A percentile compares a stretch with the other conserved stretches of the same genome.
These are phyloP conservation scores for Sphagnum contortum DNA, from an alignment of 225 moss, liverwort and hornwort genomes.

Conservation along the genomic window DNA sequence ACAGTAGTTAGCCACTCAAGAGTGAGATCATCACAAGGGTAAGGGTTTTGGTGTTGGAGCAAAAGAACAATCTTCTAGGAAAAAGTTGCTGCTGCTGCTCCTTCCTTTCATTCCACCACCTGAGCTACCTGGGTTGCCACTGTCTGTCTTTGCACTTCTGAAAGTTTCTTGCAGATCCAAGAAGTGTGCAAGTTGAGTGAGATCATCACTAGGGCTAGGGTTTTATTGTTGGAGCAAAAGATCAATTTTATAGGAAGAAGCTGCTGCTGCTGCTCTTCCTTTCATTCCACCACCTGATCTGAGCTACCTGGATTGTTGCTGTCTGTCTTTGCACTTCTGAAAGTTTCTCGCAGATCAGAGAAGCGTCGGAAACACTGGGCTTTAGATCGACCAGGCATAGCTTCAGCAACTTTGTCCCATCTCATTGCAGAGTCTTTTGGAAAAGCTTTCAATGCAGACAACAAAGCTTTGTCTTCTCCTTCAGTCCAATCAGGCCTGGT, in stretches of 20 bases:
- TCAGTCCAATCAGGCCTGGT: constrained; percentile 47
- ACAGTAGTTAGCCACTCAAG: too few species aligned
- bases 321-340: constrained; percentile 36
- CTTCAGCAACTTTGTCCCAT: constrained; percentile 77
- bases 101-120: constrained; percentile 15
- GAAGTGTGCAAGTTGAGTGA: constrained; percentile 21
- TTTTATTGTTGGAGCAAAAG: too few species aligned
- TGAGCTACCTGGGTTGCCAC: neutral
- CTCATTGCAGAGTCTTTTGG: constrained; percentile 72
- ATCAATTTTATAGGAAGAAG: too few species aligned
- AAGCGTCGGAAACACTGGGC: constrained; percentile 81
- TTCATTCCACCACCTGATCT: constrained; percentile 26
- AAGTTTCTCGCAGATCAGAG: constrained; percentile 55
- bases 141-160: constrained; percentile 31
- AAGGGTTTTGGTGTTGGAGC: too few species aligned
- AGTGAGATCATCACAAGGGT: too few species aligned
- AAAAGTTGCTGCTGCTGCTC: too few species aligned
- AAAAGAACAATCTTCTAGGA: too few species aligned
- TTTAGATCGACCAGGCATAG: constrained; percentile 57
- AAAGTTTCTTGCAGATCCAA: constrained; percentile 59
- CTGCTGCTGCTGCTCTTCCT: too few species aligned
- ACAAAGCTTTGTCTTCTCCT: constrained; percentile 52
- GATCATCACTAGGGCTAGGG: too few species aligned
- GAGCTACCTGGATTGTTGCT: neutral
- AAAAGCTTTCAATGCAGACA: constrained; percentile 68